Base-by-base conservation (phyloP, 2,329 filamentous ascomycete genomes). In the Catunica adiposa region DNA sequence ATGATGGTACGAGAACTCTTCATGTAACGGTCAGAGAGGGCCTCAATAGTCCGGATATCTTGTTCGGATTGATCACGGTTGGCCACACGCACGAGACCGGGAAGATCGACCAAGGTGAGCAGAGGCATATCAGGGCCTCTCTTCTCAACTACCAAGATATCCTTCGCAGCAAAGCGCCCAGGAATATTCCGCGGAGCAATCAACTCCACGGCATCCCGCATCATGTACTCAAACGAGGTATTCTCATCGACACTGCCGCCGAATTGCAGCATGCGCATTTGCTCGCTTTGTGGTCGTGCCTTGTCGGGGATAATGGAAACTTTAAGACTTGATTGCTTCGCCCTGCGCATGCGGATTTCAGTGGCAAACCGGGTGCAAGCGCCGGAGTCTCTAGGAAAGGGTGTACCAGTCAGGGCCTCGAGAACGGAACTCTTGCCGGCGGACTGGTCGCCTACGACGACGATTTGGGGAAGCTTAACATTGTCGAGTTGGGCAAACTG, bases 381-480 rank as follows among this genome's bases (percentile, higher is more conserved):
- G 50, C 73, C 77, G 53, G 77, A 76, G 59, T 78, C 76, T 56
- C 75, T 69, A 0, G 79, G 80, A 48, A 83, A 83, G 0, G 74
- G 73, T 8, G 80, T 78, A 23, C 77, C 77, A 0, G 78, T 80
- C 38, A 83, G 70, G n/a, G 78, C 78, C 61, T 82, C 78, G 1
- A 83, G 71, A 1, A 80, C 76, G 3, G 78, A 82, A 61, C 75
- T 80, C 64, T 83, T 83, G 20, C 80, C 80, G 4, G 77, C 75
- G 1, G 77, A 81, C 64, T 82, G 78, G 63, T 82, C 78, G 29
- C 79, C 79, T 34, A 80, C 79, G 23, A 82, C 78, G 50, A 82
- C 78, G 37, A 83, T 76, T 62, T 83, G 78, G 0, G 77, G 78
- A 0, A 81, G 69, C 50, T 73, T 71, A 61, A 76, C 68, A 63